Evolutionary conservation across 306 rosid species (phyloP).

Genomic region (Lagenaria siceraria): DNA sequence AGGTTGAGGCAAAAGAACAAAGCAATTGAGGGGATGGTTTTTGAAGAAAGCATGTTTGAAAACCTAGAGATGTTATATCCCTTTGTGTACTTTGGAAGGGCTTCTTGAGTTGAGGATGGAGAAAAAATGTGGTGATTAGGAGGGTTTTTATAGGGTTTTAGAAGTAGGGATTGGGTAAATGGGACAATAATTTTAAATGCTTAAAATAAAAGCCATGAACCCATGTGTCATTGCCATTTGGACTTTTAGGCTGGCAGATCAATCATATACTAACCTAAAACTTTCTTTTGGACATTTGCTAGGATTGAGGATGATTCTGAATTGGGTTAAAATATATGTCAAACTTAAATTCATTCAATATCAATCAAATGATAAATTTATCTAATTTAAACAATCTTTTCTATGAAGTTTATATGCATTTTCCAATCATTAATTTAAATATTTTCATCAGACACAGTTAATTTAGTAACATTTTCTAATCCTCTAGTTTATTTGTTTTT

Average conservation of each 20-base stretch:
- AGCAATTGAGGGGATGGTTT: slow-evolving; percentile 37
- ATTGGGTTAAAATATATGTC: neutral
- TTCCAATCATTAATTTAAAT: neutral
- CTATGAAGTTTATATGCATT: neutral
- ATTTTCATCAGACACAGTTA: neutral
- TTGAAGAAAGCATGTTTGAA: slow-evolving; percentile 48
- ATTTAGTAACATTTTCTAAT: neutral
- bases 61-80: neutral
- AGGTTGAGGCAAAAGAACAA: slow-evolving; percentile 54
- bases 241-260: neutral
- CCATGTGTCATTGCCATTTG: neutral
- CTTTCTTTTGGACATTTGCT: neutral
- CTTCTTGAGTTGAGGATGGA: neutral
- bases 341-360: neutral
- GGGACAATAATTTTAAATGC: neutral
- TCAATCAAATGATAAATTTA: neutral
- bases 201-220: neutral
- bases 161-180: neutral
- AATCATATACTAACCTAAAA: neutral
- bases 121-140: neutral
- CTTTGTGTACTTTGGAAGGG: neutral
- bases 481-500: neutral
- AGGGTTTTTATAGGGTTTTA: slow-evolving; percentile 24
- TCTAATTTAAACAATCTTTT: neutral
- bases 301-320: neutral